These are phyloP conservation scores for Ophiobolus disseminans DNA, from an alignment of 2,329 filamentous ascomycete species.

Conservation along the genomic window DNA sequence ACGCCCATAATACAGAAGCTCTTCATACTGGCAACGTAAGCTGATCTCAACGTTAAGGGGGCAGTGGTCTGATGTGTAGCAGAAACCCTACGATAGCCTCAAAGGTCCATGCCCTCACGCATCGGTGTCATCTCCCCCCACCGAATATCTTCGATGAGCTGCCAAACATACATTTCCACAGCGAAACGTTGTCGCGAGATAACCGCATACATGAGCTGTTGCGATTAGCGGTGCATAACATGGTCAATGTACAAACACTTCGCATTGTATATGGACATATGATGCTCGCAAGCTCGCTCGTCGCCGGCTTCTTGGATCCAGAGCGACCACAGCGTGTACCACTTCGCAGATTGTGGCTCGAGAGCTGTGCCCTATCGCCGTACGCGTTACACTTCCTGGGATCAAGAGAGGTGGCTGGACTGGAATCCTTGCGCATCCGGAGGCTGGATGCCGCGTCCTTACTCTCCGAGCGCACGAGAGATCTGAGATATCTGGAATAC, in stretches of 20 bases:
- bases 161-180: constrained; percentile 49
- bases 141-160: constrained; percentile 55
- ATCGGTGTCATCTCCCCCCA: constrained; percentile 56
- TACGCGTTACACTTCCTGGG: constrained; percentile 20
- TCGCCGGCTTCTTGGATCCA: constrained; percentile 51
- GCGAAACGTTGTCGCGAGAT: constrained; percentile 51
- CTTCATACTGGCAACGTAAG: constrained; percentile 50
- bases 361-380: constrained; percentile 50
- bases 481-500: constrained; percentile 33
- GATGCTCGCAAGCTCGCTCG: constrained; percentile 48
- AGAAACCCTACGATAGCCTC: constrained; percentile 52
- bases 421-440: constrained; percentile 53
- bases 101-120: constrained; percentile 53
- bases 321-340: constrained; percentile 33
- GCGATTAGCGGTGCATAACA: constrained; percentile 46
- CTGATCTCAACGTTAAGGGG: background rate
- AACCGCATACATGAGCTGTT: constrained; percentile 50
- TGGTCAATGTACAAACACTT: constrained; percentile 54
- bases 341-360: constrained; percentile 55
- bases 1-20: constrained; percentile 54
- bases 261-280: constrained; percentile 55
- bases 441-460: constrained; percentile 44
- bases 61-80: constrained; percentile 15
- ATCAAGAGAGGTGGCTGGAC: constrained; percentile 32
- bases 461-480: constrained; percentile 8